Base-by-base conservation (phyloP, 768 basidiomycete genomes). In the Vararia minispora region DNA sequence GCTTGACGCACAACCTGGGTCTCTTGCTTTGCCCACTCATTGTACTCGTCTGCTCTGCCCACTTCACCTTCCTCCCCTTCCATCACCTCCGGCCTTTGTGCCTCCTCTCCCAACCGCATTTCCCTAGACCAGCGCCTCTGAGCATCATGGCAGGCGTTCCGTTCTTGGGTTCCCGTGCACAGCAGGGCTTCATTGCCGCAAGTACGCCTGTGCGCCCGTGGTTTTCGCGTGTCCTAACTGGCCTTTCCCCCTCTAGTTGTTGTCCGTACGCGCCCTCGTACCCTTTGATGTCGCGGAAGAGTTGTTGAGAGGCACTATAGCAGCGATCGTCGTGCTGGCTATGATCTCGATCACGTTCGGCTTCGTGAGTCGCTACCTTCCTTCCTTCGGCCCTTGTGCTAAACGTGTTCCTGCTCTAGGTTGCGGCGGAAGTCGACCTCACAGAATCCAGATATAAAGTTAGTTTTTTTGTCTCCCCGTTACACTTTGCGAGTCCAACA, bases 331-430 rank as follows among this genome's bases (percentile, higher is more conserved):
- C 6, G 83, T 90, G 24, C 62, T 88, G 33, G 67, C 70, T 8
- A 77, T 89, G 76, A 77, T 89, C 39, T 78, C 60, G 27, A 66
- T 81, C 25, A 75, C 75, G 12, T 89, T 86, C 52, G 64, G 68
- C 47, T 61, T 71, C 51, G 86, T 78, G 46, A 46, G 70, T 62
- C 11, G 31, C 26, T 30, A 14, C 25, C 31, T 41, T 30, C 37
- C 13, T 13, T 14, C 43, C 16, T 13, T 16, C 12, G 18, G 33
- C 32, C 24, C 27, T 28, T 38, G 37, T 25, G 20, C 30, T 40
- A 29, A 43, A 37, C 18, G 24, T 34, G 25, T 24, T 13, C 22
- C 12, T 40, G 21, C 20, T n/a, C 20, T 41, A 81, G 77, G 77
- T 80, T 30, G 66, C 68, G 29, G 56, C 63, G 24, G 43, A 66